Evolutionary conservation across 208 protist species (phyloP).

Genomic region (Leishmania tropica): DNA sequence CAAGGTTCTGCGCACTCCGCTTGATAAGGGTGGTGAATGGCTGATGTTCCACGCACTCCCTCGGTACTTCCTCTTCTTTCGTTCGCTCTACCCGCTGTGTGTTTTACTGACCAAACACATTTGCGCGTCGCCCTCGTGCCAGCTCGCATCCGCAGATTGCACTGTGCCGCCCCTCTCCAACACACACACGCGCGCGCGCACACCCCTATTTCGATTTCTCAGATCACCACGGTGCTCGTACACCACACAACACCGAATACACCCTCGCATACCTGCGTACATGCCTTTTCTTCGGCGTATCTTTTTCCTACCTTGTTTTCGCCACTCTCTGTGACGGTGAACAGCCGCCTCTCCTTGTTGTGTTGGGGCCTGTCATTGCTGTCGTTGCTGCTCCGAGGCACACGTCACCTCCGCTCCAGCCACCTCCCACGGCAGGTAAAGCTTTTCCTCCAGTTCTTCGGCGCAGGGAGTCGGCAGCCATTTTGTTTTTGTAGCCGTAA

Average conservation of each 20-base stretch:
- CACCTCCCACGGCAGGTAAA: background rate
- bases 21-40: background rate
- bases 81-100: background rate
- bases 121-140: background rate
- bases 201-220: background rate
- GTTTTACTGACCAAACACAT: background rate
- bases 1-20: background rate
- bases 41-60: background rate
- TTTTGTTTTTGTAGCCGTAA: background rate
- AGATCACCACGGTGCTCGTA: background rate
- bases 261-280: background rate
- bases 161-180: background rate
- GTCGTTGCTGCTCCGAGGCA: background rate
- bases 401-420: background rate
- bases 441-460: background rate
- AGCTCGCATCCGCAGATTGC: background rate
- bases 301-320: slow-evolving; percentile 11
- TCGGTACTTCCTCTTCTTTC: background rate
- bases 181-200: background rate
- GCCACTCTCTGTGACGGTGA: background rate
- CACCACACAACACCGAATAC: background rate
- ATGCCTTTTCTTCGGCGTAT: background rate
- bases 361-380: background rate
- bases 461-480: background rate
- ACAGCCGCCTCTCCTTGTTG: background rate